Conservation (phyloP, 179 eudicot genomes). For the Beta lomatogona region DNA sequence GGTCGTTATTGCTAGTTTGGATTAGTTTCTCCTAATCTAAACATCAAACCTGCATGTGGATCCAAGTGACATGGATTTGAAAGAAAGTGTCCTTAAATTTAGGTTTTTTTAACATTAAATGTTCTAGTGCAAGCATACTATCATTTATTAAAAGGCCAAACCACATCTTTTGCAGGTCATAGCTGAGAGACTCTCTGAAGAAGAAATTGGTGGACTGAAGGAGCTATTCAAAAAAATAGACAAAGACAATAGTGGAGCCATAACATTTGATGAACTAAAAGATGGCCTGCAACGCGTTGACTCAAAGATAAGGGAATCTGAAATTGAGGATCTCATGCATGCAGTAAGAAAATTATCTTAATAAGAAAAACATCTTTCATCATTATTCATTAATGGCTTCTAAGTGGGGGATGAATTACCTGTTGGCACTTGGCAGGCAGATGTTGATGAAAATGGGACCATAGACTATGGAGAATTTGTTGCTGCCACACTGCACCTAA, state of each 20-base stretch:
- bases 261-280: conserved; percentile 78
- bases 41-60: neutral
- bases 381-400: neutral
- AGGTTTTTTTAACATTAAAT: neutral
- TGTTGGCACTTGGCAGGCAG: conserved; percentile 72
- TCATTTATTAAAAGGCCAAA: conserved; percentile 3
- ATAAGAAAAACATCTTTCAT: neutral
- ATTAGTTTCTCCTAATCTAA: neutral
- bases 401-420: conserved; percentile 2
- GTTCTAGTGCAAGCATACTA: neutral
- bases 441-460: conserved; percentile 79
- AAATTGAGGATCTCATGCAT: conserved; percentile 76
- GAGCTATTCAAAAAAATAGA: conserved; percentile 79
- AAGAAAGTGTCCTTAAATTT: neutral
- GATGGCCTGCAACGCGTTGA: conserved; percentile 69
- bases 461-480: conserved; percentile 83
- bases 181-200: conserved; percentile 82
- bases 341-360: conserved; percentile 52
- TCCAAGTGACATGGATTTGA: neutral
- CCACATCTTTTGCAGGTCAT: conserved; percentile 54
- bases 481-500: conserved; percentile 82
- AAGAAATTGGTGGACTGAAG: conserved; percentile 84
- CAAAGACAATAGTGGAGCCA: conserved; percentile 69
- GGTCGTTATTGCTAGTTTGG: neutral
- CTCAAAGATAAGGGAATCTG: conserved; percentile 74